phyloP scores from a whole-genome alignment of 345 rosid species.

The Eutrema japonicum region DNA sequence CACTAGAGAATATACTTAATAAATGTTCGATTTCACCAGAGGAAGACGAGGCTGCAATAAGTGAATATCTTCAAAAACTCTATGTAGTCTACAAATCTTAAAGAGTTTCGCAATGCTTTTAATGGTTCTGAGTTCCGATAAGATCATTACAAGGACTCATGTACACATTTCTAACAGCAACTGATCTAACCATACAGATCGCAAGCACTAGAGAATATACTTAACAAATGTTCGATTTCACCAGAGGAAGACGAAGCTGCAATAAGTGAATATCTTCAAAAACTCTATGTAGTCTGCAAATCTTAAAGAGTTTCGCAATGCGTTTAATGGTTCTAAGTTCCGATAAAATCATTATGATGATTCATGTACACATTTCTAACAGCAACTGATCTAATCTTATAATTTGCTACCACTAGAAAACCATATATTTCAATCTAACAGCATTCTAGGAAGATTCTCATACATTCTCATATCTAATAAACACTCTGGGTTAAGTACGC shows the following conservation, averaged over 20 bases:
- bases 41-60: background rate
- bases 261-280: background rate
- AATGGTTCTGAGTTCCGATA: background rate
- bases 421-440: background rate
- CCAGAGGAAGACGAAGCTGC: background rate
- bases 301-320: background rate
- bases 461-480: background rate
- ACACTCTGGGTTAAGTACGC: background rate
- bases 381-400: background rate
- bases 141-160: background rate
- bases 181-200: too few species aligned
- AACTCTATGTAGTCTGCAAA: background rate
- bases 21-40: background rate
- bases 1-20: too few species aligned
- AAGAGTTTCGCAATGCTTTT: background rate
- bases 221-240: too few species aligned
- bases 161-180: too few species aligned
- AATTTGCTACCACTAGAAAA: background rate
- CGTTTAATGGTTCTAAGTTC: background rate
- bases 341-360: background rate
- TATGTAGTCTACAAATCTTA: background rate
- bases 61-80: background rate
- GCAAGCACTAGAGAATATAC: too few species aligned
- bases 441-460: background rate
- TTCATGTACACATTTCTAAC: background rate